These are phyloP conservation scores for Colletotrichum siamense DNA, from an alignment of 2,329 filamentous ascomycete genomes.

Conservation along the genomic window DNA sequence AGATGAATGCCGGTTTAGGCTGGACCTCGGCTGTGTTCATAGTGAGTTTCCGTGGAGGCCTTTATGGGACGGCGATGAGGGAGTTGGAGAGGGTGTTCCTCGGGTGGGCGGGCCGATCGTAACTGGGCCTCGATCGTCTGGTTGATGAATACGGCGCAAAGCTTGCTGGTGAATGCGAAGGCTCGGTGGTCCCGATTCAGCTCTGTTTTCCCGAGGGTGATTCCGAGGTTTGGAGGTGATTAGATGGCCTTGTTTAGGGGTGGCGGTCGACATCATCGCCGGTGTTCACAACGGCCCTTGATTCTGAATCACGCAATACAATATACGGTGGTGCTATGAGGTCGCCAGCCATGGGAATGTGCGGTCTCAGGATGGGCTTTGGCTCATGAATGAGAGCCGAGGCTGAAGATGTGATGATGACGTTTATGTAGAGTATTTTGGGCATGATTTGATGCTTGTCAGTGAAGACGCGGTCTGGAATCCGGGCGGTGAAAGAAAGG, in stretches of 20 bases:
- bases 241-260: neutral
- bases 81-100: neutral
- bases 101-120: neutral
- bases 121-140: neutral
- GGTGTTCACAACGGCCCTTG: too few species aligned
- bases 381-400: neutral
- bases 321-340: rapidly evolving
- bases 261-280: neutral
- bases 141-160: neutral
- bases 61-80: neutral
- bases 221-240: neutral
- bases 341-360: rapidly evolving
- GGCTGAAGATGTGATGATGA: neutral
- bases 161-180: neutral
- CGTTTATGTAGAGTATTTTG: rapidly evolving
- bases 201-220: neutral
- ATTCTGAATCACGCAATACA: neutral
- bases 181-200: neutral
- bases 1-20: neutral
- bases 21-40: neutral
- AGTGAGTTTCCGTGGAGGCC: neutral
- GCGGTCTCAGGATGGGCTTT: too few species aligned
- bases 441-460: rapidly evolving
- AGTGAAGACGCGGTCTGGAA: neutral
- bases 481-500: rapidly evolving